phyloP scores from a whole-genome alignment of 2,329 filamentous ascomycete genomes.

The Aciculosporium take region DNA sequence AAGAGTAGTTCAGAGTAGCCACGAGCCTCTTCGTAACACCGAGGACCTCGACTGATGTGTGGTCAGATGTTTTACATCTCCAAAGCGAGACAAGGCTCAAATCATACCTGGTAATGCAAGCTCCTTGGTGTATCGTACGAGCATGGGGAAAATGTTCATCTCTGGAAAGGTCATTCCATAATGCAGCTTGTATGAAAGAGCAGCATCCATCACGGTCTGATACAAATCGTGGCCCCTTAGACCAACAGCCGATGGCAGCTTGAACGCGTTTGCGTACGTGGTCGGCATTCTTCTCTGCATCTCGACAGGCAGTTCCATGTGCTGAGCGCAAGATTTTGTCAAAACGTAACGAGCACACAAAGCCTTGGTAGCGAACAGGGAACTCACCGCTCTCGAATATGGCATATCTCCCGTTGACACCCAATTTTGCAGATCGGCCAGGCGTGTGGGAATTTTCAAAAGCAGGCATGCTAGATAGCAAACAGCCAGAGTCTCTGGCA shows the following conservation, averaged over 20 bases:
- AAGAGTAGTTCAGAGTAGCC: constrained; percentile 34
- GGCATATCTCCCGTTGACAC: constrained; percentile 52
- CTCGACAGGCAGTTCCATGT: constrained; percentile 43
- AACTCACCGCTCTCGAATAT: constrained; percentile 52
- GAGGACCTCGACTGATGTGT: constrained; percentile 38
- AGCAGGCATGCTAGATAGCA: constrained; percentile 70
- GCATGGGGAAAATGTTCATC: constrained; percentile 53
- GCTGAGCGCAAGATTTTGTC: constrained; percentile 20
- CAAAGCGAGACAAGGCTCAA: neutral
- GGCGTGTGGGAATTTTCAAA: constrained; percentile 59
- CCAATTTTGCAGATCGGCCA: constrained; percentile 61
- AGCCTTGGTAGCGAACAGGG: neutral
- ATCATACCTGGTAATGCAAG: constrained; percentile 59
- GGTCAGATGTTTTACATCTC: constrained; percentile 13
- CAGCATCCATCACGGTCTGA: constrained; percentile 43
- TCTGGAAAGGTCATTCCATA: constrained; percentile 59
- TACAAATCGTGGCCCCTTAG: constrained; percentile 48
- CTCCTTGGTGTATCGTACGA: constrained; percentile 55
- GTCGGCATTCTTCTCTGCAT: constrained; percentile 53
- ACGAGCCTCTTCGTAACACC: constrained; percentile 30
- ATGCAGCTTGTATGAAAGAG: constrained; percentile 48
- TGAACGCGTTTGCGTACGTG: constrained; percentile 44
- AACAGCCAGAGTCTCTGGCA: constrained; percentile 62
- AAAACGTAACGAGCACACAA: neutral
- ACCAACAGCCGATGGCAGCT: constrained; percentile 28